Base-by-base conservation (phyloP, 306 rosid genomes). In the Cucumis sativus region DNA sequence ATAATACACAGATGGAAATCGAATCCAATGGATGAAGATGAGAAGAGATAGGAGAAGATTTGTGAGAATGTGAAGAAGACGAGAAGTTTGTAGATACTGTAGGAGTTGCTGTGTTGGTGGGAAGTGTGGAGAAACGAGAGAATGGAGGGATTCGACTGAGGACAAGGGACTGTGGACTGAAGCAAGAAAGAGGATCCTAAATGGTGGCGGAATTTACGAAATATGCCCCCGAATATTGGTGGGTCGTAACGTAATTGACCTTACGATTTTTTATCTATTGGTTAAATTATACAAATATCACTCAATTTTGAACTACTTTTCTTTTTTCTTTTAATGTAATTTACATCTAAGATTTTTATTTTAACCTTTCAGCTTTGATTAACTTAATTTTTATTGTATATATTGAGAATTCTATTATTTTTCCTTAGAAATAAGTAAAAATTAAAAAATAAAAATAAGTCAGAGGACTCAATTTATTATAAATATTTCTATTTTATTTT, bases 181-280 rank as follows among this genome's bases (percentile, higher is more conserved):
- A 71, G 20, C 23, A 49, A 49, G 66, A 54, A 71, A 70, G 30
- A 21, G 68, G 66, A 76, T 82, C 82, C 55, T 13, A 40, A 25
- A 61, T 55, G 37, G 40, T 66, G 40, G 15, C 58, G 62, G 59
- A 77, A 79, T 81, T 83, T 79, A 83, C 82, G 41, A 75, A 60
- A 82, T 69, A 57, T 65, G 79, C 55, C 80, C 35, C 35, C 15
- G 57, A 51, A 51, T 51, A 13, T 14, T 51, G 56, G 56, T 51
- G 56, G 56, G 56, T 13, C 54, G 54, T 47, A 47, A 47, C 54
- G 54, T 13, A 47, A 47, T 47, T 47, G 54, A 47, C 16, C 54
- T 47, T 2, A 11, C 0, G 52, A 47, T 47, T 28, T 28, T 1
- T 28, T 28, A 28, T 28, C 11, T 47, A 47, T 12, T 47, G 2